Conservation (phyloP, 352 stramenopile genomes). For the Aphanomyces astaci region DNA sequence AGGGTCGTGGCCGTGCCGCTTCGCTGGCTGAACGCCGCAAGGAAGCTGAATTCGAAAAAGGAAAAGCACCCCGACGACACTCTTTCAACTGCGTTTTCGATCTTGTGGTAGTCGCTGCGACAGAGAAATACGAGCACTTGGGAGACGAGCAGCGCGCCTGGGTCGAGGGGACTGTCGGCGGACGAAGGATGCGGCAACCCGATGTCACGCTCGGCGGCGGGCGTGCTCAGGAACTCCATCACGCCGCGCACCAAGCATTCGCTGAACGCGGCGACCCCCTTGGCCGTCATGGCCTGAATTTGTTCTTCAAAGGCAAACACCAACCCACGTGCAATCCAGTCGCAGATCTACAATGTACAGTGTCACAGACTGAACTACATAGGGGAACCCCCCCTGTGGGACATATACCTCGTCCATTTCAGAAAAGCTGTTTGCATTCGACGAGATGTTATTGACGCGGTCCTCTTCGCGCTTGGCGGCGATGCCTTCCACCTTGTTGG, state of each 20-base stretch:
- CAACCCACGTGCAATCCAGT: slow-evolving; percentile 9
- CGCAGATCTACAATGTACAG: slow-evolving; percentile 23
- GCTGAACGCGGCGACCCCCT: slow-evolving; percentile 8
- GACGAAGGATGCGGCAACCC: background rate
- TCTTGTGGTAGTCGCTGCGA: slow-evolving; percentile 11
- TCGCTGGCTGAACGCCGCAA: slow-evolving; percentile 8
- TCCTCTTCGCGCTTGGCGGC: slow-evolving; percentile 20
- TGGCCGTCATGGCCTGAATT: slow-evolving; percentile 16
- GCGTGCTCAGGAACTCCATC: slow-evolving; percentile 22
- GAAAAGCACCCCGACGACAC: slow-evolving; percentile 14
- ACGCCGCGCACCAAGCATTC: slow-evolving; percentile 21
- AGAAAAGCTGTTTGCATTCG: slow-evolving; percentile 18
- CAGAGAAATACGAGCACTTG: slow-evolving; percentile 17
- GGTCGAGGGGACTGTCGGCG: background rate
- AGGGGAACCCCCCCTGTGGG: too few species aligned
- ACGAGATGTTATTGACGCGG: slow-evolving; percentile 15
- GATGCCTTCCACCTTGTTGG: slow-evolving; percentile 15
- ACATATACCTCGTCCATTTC: slow-evolving; percentile 25
- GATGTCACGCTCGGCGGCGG: background rate
- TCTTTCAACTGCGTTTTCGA: slow-evolving; percentile 5
- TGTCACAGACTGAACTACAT: too few species aligned
- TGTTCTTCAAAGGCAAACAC: slow-evolving; percentile 23
- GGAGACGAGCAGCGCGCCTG: background rate
- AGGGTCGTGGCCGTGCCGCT: background rate
- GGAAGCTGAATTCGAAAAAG: slow-evolving; percentile 15